Evolutionary conservation across 1,284 basidiomycete species (phyloP), one percentile per base, ranked within the genome.

Genomic region (Waitea zeae): DNA sequence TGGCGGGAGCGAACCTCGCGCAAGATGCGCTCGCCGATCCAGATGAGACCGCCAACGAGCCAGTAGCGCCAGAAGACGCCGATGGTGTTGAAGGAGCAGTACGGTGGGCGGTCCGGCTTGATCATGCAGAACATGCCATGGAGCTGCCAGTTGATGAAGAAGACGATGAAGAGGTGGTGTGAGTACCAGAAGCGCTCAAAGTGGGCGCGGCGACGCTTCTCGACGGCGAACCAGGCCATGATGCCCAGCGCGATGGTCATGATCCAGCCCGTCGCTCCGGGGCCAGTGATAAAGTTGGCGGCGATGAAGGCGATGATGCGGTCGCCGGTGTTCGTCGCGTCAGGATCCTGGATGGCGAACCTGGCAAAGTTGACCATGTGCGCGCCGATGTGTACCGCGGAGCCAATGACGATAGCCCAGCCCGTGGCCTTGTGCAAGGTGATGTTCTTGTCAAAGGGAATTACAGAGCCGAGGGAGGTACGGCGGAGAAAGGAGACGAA

Each of bases 91-190:
- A 54, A 78, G 3, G 78, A 83, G 58, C 88, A 93, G 56, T 67
- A 87, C 0, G 83, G 86, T 0, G 79, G 67, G 36, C 79, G 62
- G 53, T 90, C 84, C n/a, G 87, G 86, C 57, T 86, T 59, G 55
- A 87, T 83, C 81, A 84, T 86, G 54, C 86, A 90, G 68, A 88
- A 89, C 80, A 90, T 82, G 36, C 88, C 87, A 50, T 92, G 88
- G 24, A 90, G 61, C 53, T 92, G 87, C 87, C 88, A 92, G 47
- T 64, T 61, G 51, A 86, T 67, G 62, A 93, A 93, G 66, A 89
- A 89, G 41, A 84, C 50, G 46, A 90, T 71, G 61, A 88, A 89
- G 35, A 93, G 63, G 52, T 88, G 84, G 52, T 88, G 83, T 12
- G 72, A 68, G 56, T 88, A 90, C 82, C 84, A 90, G 61, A 92